Evolutionary conservation across 371 early-diverging fungal genomes (phyloP), one percentile per base, ranked within the genome.

Genomic region (Mucor velutinosus): DNA sequence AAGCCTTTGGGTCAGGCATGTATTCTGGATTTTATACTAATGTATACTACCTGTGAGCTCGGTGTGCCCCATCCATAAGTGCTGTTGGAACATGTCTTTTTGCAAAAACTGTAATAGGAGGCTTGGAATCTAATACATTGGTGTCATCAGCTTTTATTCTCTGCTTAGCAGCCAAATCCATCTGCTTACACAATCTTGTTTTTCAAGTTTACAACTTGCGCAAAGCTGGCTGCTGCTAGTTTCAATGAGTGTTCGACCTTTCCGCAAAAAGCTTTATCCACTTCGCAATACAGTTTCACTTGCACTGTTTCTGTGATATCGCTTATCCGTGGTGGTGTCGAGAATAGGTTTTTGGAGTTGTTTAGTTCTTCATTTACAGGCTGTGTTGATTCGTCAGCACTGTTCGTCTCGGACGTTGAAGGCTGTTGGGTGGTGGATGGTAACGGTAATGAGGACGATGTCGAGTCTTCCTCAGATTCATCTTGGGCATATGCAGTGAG

Each of bases 1-100:
- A n/a, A n/a, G n/a, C n/a, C n/a, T 8, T 6, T 6, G 7, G 8
- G 21, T 47, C 32, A 60, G 27, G 37, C 15, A 15, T 57, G 33
- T 7, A 30, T 30, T 30, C 6, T 30, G 2, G 30, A 2, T 4
- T 30, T 2, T 30, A 30, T 30, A 6, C 30, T 30, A 6, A 6
- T 37, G n/a, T 29, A 41, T 23, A 23, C 39, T 67, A 76, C 76
- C 58, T 77, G 74, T 17, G 79, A 78, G n/a, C 70, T 62, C 12
- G 79, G 76, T 21, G 65, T 64, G 25, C 74, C 79, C 72, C 74
- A 78, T 15, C 74, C 79, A 59, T 59, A 62, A 1, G 79, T 78
- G 14, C n/a, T 58, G 53, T 78, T 78, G 11, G 72, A 58, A 51
- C 79, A 78, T 61, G 45, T 32, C 29, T 65, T 70, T 11, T 43